Percentiles rank a stretch among this genome's conserved stretches.
Evolutionary conservation across 1,284 basidiomycete species (phyloP).

Genomic region (Psilocybe mexicana): DNA sequence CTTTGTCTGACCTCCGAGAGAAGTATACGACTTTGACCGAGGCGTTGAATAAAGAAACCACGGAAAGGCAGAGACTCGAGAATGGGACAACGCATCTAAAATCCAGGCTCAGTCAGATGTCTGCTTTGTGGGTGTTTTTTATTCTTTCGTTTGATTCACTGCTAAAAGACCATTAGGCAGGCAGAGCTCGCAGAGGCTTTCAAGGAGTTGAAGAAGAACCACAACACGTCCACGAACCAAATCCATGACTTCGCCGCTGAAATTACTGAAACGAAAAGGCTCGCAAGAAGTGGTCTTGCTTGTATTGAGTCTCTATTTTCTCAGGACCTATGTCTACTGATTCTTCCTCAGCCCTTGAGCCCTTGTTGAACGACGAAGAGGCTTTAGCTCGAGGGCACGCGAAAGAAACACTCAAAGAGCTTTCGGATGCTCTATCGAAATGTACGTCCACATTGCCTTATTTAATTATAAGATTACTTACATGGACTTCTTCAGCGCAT

Average conservation of each 20-base stretch:
- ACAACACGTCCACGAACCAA: slow-evolving; percentile 8
- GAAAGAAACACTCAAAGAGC: slow-evolving; percentile 37
- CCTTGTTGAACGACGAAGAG: slow-evolving; percentile 18
- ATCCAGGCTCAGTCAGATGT: slow-evolving; percentile 6
- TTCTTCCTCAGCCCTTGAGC: slow-evolving; percentile 14
- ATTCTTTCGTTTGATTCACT: not conserved
- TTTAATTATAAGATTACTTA: not conserved
- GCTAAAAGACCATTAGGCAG: slow-evolving; percentile 2
- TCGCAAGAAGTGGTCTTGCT: slow-evolving; percentile 13
- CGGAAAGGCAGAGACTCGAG: slow-evolving; percentile 9
- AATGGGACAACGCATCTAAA: slow-evolving; percentile 9
- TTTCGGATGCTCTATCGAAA: slow-evolving; percentile 35
- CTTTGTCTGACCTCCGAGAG: slow-evolving; percentile 8
- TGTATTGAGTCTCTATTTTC: slow-evolving; percentile 7
- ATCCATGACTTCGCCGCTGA: slow-evolving; percentile 14
- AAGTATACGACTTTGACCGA: not conserved
- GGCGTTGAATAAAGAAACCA: slow-evolving; percentile 1
- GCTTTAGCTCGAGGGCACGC: slow-evolving; percentile 18
- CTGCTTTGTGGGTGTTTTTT: slow-evolving; percentile 5
- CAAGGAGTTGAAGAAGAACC: slow-evolving; percentile 19
- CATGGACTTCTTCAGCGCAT: slow-evolving; percentile 36
- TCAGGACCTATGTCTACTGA: not conserved
- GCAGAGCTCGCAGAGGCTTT: slow-evolving; percentile 8
- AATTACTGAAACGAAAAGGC: slow-evolving; percentile 11
- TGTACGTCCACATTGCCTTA: slow-evolving; percentile 21